A percentile compares a stretch with the other conserved stretches of the same genome.
phyloP scores from a whole-genome alignment of 495 filamentous ascomycete genomes.

The Aspergillus asperescens region DNA sequence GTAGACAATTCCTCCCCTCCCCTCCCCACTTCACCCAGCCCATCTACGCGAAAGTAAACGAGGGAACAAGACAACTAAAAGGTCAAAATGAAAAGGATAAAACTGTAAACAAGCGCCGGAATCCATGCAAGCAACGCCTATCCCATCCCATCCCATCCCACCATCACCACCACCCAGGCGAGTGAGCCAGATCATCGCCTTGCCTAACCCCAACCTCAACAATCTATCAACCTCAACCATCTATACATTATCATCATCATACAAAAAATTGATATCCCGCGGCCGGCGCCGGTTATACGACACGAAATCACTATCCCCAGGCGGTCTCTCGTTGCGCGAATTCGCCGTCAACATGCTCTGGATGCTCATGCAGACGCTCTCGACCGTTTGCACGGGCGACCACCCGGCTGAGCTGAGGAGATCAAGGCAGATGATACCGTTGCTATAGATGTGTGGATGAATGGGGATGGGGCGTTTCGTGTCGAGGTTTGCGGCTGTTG shows the following conservation, averaged over 20 bases:
- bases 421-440: slow-evolving; percentile 96
- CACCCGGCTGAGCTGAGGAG: slow-evolving; percentile 83
- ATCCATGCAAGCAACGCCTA: slow-evolving; percentile 10
- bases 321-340: slow-evolving; percentile 78
- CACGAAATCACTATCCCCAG: slow-evolving; percentile 83
- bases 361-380: slow-evolving; percentile 94
- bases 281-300: slow-evolving; percentile 69
- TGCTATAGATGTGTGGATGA: slow-evolving; percentile 96
- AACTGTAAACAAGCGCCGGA: background rate
- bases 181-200: too few species aligned
- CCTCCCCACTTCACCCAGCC: too few species aligned
- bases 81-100: background rate
- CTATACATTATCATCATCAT: slow-evolving; percentile 73
- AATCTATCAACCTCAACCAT: background rate
- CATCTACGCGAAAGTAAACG: too few species aligned
- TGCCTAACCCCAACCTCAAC: too few species aligned
- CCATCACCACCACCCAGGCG: too few species aligned
- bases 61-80: too few species aligned
- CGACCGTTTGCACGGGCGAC: slow-evolving; percentile 94
- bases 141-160: too few species aligned
- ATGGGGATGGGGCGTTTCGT: slow-evolving; percentile 72
- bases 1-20: too few species aligned
- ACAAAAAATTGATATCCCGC: slow-evolving; percentile 80
- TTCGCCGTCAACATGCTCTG: slow-evolving; percentile 98
- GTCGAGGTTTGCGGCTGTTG: slow-evolving; percentile 26